Conservation (phyloP, 768 basidiomycete genomes). For the Cubamyces sp. region DNA sequence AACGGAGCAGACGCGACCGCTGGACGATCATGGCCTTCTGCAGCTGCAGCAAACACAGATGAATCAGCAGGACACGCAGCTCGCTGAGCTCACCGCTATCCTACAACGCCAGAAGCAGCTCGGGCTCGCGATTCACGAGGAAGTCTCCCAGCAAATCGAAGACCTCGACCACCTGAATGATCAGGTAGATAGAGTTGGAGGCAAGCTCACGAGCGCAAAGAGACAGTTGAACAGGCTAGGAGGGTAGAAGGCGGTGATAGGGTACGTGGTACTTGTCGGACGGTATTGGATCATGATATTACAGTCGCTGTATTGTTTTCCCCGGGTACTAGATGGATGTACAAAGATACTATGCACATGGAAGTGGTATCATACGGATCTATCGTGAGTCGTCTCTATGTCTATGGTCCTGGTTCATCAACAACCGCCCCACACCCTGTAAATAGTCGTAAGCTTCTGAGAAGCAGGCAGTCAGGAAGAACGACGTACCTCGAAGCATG, state of each 20-base stretch:
- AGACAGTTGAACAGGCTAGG: slow-evolving; percentile 82
- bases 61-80: slow-evolving; percentile 80
- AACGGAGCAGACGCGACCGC: slow-evolving; percentile 82
- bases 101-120: slow-evolving; percentile 84
- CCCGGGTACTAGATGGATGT: slow-evolving; percentile 25
- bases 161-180: slow-evolving; percentile 77
- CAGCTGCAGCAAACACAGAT: slow-evolving; percentile 82
- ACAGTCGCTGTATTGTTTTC: slow-evolving; percentile 21
- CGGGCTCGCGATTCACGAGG: slow-evolving; percentile 82
- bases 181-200: slow-evolving; percentile 78
- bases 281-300: slow-evolving; percentile 18
- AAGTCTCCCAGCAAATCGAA: slow-evolving; percentile 85
- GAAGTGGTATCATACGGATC: slow-evolving; percentile 16
- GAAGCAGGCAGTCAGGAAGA: not conserved
- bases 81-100: slow-evolving; percentile 80
- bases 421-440: slow-evolving; percentile 61
- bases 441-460: not conserved
- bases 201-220: slow-evolving; percentile 79
- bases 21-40: slow-evolving; percentile 83
- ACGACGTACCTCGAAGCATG: slow-evolving; percentile 82
- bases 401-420: slow-evolving; percentile 41
- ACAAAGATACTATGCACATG: slow-evolving; percentile 21
- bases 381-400: slow-evolving; percentile 25
- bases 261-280: slow-evolving; percentile 9
- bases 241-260: slow-evolving; percentile 34